Conservation (phyloP, 257 asterid species). For the Solanum tarapatanum region DNA sequence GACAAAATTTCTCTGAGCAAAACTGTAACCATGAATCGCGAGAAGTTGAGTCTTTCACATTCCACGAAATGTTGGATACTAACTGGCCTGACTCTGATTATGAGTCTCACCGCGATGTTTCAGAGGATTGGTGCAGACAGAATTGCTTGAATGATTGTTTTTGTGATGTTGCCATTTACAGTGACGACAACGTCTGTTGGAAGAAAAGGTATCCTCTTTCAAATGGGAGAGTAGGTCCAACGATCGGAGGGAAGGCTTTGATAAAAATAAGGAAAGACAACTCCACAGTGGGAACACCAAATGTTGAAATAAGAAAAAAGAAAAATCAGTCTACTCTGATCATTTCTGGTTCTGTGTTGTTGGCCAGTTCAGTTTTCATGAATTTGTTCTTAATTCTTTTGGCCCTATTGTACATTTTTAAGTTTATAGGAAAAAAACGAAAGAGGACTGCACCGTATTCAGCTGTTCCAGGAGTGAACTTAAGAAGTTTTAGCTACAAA, state of each 20-base stretch:
- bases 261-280: slow-evolving; percentile 16
- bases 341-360: neutral
- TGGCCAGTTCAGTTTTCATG: neutral
- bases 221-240: slow-evolving; percentile 25
- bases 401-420: neutral
- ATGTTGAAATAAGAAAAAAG: neutral
- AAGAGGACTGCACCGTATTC: neutral
- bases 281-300: neutral
- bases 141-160: slow-evolving; percentile 46
- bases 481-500: neutral
- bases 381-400: neutral
- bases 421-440: neutral
- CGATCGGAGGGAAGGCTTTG: slow-evolving; percentile 16
- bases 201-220: slow-evolving; percentile 60
- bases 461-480: neutral
- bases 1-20: slow-evolving; percentile 15
- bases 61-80: neutral
- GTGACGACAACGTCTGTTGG: slow-evolving; percentile 27
- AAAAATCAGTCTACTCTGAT: neutral
- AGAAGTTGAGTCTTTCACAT: neutral
- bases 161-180: slow-evolving; percentile 31
- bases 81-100: slow-evolving; percentile 5
- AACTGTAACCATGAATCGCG: slow-evolving; percentile 10
- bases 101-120: slow-evolving; percentile 21
- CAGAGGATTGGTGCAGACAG: slow-evolving; percentile 9